Conservation (phyloP, 305 asterid species). For the Fraxinus sp. region DNA sequence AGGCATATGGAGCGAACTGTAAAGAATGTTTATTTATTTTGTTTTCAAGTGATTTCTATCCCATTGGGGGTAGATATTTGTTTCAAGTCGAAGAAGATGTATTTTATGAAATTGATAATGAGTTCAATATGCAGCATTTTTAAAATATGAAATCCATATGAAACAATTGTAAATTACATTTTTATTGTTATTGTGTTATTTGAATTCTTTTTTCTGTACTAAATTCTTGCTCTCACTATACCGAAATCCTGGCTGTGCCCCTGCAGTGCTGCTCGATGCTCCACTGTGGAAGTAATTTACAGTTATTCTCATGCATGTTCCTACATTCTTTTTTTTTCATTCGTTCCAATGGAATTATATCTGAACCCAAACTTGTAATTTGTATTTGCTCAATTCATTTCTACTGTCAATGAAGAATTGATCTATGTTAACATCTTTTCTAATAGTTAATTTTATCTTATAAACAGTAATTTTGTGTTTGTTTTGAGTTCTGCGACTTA, state of each 20-base stretch:
- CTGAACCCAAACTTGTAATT: conserved; percentile 14
- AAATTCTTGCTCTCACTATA: neutral
- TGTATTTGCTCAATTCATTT: neutral
- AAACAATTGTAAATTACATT: neutral
- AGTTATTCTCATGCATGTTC: neutral
- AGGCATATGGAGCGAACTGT: neutral
- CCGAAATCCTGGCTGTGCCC: neutral
- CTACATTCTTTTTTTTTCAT: neutral
- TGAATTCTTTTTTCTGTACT: neutral
- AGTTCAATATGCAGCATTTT: neutral
- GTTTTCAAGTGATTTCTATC: neutral
- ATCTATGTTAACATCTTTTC: neutral
- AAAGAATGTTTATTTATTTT: neutral
- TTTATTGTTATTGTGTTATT: neutral
- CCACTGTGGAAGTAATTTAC: neutral
- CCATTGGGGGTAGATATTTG: neutral
- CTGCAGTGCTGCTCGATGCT: neutral
- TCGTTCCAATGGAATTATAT: conserved; percentile 17
- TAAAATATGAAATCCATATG: neutral
- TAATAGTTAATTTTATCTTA: neutral
- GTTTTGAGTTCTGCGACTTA: neutral
- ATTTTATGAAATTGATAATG: neutral
- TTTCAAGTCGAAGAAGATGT: neutral
- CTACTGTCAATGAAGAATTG: neutral
- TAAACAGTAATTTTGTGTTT: neutral